Conservation (phyloP, 148 eudicot genomes). For the Camellia sinensis region DNA sequence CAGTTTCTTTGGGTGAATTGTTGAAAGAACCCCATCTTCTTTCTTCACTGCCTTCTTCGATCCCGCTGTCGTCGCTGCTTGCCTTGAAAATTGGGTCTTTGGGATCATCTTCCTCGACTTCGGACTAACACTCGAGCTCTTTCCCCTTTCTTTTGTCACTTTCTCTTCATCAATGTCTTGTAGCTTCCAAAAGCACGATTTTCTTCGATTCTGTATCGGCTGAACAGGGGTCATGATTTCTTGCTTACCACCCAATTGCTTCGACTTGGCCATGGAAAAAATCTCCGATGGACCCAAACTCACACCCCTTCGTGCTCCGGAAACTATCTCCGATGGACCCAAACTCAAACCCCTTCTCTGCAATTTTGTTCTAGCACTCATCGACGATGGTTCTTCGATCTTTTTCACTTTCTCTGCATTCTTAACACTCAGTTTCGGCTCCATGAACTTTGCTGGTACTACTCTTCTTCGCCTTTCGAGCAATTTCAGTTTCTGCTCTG, state of each 20-base stretch:
- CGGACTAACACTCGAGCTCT: conserved; percentile 61
- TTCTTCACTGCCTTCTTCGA: conserved; percentile 63
- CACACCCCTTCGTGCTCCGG: conserved; percentile 48
- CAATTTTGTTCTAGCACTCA: conserved; percentile 37
- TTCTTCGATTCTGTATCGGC: conserved; percentile 47
- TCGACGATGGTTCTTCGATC: conserved; percentile 35
- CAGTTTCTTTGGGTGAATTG: conserved; percentile 84
- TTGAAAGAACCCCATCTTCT: conserved; percentile 52
- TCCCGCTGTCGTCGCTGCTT: conserved; percentile 59
- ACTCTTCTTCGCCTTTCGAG: conserved; percentile 48
- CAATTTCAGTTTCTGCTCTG: conserved; percentile 40
- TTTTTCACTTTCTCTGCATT: conserved; percentile 29
- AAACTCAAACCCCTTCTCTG: conserved; percentile 72
- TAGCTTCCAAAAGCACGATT: conserved; percentile 86
- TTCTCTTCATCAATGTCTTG: conserved; percentile 70
- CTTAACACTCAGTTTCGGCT: conserved; percentile 39
- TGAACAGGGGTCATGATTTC: conserved; percentile 56
- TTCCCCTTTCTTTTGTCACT: conserved; percentile 58
- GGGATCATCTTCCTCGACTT: conserved; percentile 43
- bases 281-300: conserved; percentile 76
- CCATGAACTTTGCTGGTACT: conserved; percentile 68
- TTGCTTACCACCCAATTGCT: conserved; percentile 38
- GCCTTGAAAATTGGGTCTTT: conserved; percentile 38
- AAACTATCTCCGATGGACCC: conserved; percentile 66
- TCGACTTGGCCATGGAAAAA: conserved; percentile 29